Evolutionary conservation across 108 stramenopile species (phyloP).

Genomic region (Fragilariopsis cylindrus): DNA sequence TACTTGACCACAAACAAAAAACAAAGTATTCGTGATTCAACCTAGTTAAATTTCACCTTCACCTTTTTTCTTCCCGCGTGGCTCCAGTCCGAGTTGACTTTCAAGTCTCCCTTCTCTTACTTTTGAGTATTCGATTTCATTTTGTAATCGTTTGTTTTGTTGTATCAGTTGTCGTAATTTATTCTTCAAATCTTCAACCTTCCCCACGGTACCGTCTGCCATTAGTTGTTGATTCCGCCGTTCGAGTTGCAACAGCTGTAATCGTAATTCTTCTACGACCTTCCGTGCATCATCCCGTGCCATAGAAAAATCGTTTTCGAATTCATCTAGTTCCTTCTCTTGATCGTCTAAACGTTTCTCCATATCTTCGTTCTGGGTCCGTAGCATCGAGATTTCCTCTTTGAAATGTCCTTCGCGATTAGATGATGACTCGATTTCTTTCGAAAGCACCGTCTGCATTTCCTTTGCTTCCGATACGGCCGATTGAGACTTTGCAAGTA

Average conservation of each 20-base stretch:
- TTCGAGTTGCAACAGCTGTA: constrained; percentile 8
- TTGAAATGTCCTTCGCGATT: neutral
- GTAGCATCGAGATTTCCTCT: neutral
- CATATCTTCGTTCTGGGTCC: constrained; percentile 9
- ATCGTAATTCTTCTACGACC: constrained; percentile 15
- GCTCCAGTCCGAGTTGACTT: constrained; percentile 14
- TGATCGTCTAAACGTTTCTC: constrained; percentile 4
- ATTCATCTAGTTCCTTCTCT: constrained; percentile 17
- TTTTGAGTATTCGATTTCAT: constrained; percentile 7
- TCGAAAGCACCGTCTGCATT: neutral
- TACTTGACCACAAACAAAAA: too few species aligned
- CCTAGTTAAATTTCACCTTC: too few species aligned
- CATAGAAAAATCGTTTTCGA: constrained; percentile 16
- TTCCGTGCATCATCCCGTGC: constrained; percentile 20
- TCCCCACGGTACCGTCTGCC: neutral
- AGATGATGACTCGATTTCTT: constrained; percentile 8
- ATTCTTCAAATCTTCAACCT: constrained; percentile 16
- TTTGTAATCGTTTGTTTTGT: constrained; percentile 11
- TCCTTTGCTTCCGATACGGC: constrained; percentile 10
- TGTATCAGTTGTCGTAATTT: constrained; percentile 13
- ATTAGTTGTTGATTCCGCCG: constrained; percentile 9
- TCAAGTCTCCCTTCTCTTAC: constrained; percentile 14
- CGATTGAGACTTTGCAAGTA: neutral
- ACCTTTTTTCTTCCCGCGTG: neutral
- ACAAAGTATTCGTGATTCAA: too few species aligned